These are phyloP conservation scores for Dendryphion nanum DNA, from an alignment of 2,329 filamentous ascomycete species.

Conservation along the genomic window DNA sequence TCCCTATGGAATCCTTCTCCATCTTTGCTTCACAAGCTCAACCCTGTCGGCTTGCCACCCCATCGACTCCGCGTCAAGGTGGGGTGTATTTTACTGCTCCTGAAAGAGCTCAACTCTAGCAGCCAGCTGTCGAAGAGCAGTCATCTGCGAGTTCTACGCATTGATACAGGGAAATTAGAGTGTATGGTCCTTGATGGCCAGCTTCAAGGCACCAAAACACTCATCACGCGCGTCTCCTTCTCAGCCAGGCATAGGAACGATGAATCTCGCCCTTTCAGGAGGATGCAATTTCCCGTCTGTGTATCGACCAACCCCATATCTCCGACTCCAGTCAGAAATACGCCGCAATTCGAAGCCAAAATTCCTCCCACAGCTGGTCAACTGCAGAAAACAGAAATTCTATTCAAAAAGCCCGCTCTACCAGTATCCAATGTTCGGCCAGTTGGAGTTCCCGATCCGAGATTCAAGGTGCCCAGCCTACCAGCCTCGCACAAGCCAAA, in stretches of 20 bases:
- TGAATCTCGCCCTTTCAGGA: constrained; percentile 20
- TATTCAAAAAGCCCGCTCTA: constrained; percentile 9
- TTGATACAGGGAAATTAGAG: constrained; percentile 28
- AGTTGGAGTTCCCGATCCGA: constrained; percentile 11
- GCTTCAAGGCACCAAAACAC: constrained; percentile 29
- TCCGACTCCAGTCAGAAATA: constrained; percentile 4
- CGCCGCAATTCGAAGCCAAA: constrained; percentile 18
- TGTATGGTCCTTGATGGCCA: constrained; percentile 34
- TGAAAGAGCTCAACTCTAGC: constrained; percentile 27
- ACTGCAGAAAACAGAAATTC: constrained; percentile 1
- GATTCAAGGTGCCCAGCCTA: constrained; percentile 25
- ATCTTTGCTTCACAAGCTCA: constrained; percentile 30
- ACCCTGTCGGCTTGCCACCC: constrained; percentile 30
- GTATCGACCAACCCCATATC: constrained; percentile 19
- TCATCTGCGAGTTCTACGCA: constrained; percentile 27
- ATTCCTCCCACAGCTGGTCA: constrained; percentile 15
- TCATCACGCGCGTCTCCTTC: constrained; percentile 29
- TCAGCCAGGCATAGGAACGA: constrained; percentile 29
- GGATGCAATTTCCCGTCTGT: constrained; percentile 34
- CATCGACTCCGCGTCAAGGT: constrained; percentile 35
- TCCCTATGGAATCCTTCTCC: constrained; percentile 24
- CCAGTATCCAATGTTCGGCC: constrained; percentile 5
- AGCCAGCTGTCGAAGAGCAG: constrained; percentile 33
- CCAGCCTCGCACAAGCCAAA: constrained; percentile 20
- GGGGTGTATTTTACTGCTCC: constrained; percentile 28